Percentiles rank a stretch among this genome's conserved stretches.
Evolutionary conservation across 2,329 filamentous ascomycete species (phyloP).

Genomic region (Periconia sp.): DNA sequence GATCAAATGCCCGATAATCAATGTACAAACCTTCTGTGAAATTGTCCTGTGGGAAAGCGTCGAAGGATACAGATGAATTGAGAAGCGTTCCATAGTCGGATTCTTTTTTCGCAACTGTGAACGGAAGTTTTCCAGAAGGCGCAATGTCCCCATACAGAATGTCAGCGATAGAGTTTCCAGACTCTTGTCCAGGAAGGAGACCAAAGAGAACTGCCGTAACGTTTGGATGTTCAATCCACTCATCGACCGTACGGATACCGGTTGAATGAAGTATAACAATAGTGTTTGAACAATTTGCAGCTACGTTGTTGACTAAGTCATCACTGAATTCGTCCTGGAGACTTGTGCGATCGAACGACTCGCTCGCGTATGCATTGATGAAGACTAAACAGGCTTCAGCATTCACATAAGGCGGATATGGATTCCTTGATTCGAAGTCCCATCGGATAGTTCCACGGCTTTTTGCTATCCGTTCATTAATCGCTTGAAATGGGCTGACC

Average conservation of each 20-base stretch:
- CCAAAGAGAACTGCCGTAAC: conserved; percentile 81
- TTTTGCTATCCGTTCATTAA: conserved; percentile 32
- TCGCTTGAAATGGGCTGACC: conserved; percentile 45
- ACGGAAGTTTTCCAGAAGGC: conserved; percentile 58
- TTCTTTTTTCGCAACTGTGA: conserved; percentile 38
- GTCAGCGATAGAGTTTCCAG: conserved; percentile 43
- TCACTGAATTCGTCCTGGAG: conserved; percentile 25
- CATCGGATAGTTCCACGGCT: conserved; percentile 37
- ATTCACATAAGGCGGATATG: conserved; percentile 19
- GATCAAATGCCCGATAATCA: conserved; percentile 76
- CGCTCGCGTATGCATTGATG: conserved; percentile 55
- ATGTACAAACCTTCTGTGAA: conserved; percentile 79
- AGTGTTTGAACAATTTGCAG: conserved; percentile 52
- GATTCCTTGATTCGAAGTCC: conserved; percentile 37
- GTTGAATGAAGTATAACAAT: conserved; percentile 50
- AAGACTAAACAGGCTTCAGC: conserved; percentile 57
- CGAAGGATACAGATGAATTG: conserved; percentile 49
- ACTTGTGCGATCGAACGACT: conserved; percentile 26
- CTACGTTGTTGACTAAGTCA: conserved; percentile 47
- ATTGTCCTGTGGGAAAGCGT: conserved; percentile 70
- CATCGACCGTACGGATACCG: conserved; percentile 67
- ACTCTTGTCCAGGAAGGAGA: conserved; percentile 66
- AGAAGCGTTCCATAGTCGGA: conserved; percentile 69
- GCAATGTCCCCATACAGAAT: conserved; percentile 41
- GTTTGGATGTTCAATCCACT: conserved; percentile 74